Conservation (phyloP, 2,329 filamentous ascomycete genomes). For the Diaporthe velutina region DNA sequence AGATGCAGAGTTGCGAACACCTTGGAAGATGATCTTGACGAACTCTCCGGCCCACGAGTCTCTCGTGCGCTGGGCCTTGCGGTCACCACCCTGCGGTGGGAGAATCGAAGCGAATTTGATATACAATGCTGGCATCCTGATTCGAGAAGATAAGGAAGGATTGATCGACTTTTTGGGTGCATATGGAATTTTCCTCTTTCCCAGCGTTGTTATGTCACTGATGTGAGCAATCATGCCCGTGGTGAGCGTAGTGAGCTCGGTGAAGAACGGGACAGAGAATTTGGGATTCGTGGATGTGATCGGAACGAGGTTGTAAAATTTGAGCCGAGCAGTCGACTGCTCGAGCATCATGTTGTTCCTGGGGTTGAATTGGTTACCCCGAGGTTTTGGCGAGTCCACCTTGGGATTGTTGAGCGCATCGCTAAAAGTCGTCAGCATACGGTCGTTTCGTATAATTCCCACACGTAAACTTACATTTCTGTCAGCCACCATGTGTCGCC, state of each 20-base stretch:
- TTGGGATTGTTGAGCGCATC: conserved; percentile 22
- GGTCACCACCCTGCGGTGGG: conserved; percentile 41
- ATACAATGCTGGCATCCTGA: conserved; percentile 62
- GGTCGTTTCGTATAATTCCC: neutral
- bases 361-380: conserved; percentile 21
- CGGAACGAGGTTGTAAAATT: conserved; percentile 43
- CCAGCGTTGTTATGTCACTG: conserved; percentile 62
- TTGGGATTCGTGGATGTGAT: conserved; percentile 50
- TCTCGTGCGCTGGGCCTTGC: conserved; percentile 44
- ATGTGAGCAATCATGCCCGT: conserved; percentile 65
- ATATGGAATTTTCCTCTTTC: conserved; percentile 58
- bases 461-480: conserved; percentile 64
- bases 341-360: conserved; percentile 29
- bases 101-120: conserved; percentile 63
- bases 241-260: conserved; percentile 62
- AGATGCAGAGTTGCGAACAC: conserved; percentile 49
- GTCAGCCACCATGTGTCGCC: conserved; percentile 87
- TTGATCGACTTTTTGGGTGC: conserved; percentile 48
- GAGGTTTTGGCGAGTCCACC: conserved; percentile 9
- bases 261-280: conserved; percentile 64
- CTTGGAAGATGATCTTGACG: conserved; percentile 69
- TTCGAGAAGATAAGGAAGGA: conserved; percentile 55
- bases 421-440: conserved; percentile 10
- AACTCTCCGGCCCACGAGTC: conserved; percentile 70
- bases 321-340: conserved; percentile 49